Evolutionary conservation across 2,329 filamentous ascomycete species (phyloP), one percentile per base, ranked within the genome.

Genomic region (Penicillium expansum): DNA sequence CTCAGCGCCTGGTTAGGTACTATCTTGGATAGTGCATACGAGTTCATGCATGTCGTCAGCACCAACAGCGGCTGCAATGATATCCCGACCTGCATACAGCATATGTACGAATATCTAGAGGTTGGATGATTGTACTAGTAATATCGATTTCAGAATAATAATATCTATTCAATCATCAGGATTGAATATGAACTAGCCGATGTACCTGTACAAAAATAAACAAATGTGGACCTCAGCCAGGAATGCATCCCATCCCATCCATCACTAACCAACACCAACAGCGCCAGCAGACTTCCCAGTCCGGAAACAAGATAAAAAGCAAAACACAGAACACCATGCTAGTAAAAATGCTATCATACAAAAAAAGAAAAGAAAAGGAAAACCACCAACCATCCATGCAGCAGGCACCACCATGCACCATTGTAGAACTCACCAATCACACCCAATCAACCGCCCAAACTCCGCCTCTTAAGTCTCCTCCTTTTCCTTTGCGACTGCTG

Each of bases 401-500:
- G 10, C 32, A 39, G 16, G 48, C 48, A 42, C 18, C 38, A 48
- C 14, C 20, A 38, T 29, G 35, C 4, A 22, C 18, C 8, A 39
- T 39, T 41, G 39, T 27, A 27, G 39, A 27, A 42, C 9, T 4
- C 18, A 16, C n/a, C n/a, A n/a, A n/a, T n/a, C n/a, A n/a, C n/a
- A n/a, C 27, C 24, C 6, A 5, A 44, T n/a, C 48, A 50, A 24
- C 43, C 24, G n/a, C 61, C 58, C 27, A 61, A 57, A 56, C 70
- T 70, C 13, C 66, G 70, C 48, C 75, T 62, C 53, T 69, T 74
- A 56, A 75, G 61, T 11, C 71, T 60, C 18, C 75, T 66, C 27
- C 70, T 69, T 56, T 75, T 74, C 32, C 77, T 67, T 49, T 71
- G 75, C 54, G 74, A 74, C 2, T 75, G 69, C 49, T 70, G 66